These are phyloP conservation scores for Warburgia ugandensis DNA, from an alignment of 164 flowering plant genomes.

Conservation along the genomic window DNA sequence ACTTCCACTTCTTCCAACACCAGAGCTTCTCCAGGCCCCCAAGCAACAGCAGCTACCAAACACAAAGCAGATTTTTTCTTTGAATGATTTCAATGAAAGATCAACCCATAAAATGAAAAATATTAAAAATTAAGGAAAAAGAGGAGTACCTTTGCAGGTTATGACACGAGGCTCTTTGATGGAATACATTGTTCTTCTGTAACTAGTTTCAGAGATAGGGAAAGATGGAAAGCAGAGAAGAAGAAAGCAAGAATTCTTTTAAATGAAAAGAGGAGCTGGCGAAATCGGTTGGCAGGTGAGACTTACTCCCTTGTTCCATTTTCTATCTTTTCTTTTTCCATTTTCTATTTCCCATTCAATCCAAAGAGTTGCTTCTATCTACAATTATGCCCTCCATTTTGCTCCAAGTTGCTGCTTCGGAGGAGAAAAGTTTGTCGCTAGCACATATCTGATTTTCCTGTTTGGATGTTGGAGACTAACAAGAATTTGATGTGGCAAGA, in stretches of 20 bases:
- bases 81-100: not conserved
- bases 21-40: constrained; percentile 67
- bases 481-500: too few relatives aligned
- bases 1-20: constrained; percentile 80
- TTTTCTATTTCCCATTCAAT: too few relatives aligned
- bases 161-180: not conserved
- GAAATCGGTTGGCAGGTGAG: not conserved
- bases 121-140: not conserved
- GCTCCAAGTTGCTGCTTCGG: too few relatives aligned
- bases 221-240: not conserved
- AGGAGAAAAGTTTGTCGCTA: too few relatives aligned
- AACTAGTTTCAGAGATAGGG: too few relatives aligned
- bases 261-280: not conserved
- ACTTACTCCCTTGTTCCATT: not conserved
- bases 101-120: not conserved
- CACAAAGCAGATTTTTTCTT: not conserved
- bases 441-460: too few relatives aligned
- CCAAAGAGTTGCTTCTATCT: too few relatives aligned
- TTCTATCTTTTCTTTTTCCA: not conserved
- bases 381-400: too few relatives aligned
- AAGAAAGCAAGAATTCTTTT: not conserved
- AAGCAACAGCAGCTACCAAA: constrained; percentile 67
- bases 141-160: constrained; percentile 7
- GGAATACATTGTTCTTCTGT: not conserved
- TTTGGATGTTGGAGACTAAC: too few relatives aligned